Evolutionary conservation across 495 filamentous ascomycete species (phyloP).

Genomic region (Trypethelium eluteriae): DNA sequence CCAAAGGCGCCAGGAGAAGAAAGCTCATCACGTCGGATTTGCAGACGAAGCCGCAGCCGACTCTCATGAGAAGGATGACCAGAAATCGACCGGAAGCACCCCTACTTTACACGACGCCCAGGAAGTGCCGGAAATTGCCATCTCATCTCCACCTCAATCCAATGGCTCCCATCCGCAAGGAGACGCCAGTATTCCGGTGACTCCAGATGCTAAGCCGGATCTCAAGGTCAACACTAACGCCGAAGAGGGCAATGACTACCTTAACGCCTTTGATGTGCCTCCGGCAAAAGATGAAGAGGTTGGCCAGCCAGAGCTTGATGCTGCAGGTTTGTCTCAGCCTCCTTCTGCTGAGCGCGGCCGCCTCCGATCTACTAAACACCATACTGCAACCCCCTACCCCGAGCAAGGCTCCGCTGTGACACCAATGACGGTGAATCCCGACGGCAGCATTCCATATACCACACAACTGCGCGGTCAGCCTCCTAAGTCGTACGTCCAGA

Average conservation of each 20-base stretch:
- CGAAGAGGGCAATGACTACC: constrained; percentile 14
- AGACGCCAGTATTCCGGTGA: background rate
- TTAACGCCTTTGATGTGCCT: background rate
- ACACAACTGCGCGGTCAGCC: constrained; percentile 36
- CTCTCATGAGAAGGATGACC: background rate
- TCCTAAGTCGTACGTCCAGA: constrained; percentile 59
- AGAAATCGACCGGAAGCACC: background rate
- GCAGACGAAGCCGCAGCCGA: constrained; percentile 12
- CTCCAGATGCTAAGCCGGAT: background rate
- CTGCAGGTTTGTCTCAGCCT: background rate
- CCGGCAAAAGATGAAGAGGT: constrained; percentile 11
- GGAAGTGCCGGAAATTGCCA: background rate
- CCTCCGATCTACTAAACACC: background rate
- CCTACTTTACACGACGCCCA: background rate
- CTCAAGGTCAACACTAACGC: background rate
- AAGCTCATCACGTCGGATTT: constrained; percentile 19
- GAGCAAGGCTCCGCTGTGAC: background rate
- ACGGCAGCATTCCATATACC: constrained; percentile 21
- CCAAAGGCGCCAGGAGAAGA: constrained; percentile 13
- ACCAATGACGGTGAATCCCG: background rate
- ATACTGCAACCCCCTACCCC: constrained; percentile 6
- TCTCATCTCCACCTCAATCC: constrained; percentile 1
- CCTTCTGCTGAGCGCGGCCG: background rate
- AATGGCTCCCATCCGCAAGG: background rate
- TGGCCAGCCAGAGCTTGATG: constrained; percentile 4